Conservation (phyloP, 2,329 filamentous ascomycete genomes). For the Fusarium nanum region DNA sequence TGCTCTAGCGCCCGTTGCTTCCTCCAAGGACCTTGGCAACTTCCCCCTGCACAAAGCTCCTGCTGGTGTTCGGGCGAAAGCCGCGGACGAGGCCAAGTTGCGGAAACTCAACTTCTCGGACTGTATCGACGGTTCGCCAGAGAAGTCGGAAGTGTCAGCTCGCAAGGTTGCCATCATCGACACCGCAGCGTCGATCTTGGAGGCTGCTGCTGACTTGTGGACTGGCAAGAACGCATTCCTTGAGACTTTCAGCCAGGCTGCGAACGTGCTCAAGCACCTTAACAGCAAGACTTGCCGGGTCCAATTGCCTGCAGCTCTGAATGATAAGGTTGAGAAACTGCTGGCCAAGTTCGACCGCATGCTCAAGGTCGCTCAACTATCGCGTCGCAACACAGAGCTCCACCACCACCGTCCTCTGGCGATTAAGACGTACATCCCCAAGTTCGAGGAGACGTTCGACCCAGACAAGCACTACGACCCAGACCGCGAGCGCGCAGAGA, state of each 20-base stretch:
- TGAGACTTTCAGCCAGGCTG: conserved; percentile 79
- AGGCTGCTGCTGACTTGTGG: conserved; percentile 79
- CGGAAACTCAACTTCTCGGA: conserved; percentile 71
- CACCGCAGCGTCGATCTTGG: conserved; percentile 73
- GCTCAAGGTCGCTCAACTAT: conserved; percentile 70
- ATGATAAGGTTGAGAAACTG: conserved; percentile 56
- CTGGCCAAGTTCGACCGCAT: conserved; percentile 62
- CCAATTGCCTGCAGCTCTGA: conserved; percentile 61
- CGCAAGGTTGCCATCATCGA: conserved; percentile 70
- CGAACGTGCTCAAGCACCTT: conserved; percentile 70
- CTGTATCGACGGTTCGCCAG: conserved; percentile 56
- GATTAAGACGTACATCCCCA: conserved; percentile 89
- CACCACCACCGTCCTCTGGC: conserved; percentile 90
- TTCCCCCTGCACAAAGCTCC: conserved; percentile 72
- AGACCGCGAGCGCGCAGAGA: conserved; percentile 87
- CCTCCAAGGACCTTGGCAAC: conserved; percentile 59
- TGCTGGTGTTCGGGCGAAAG: conserved; percentile 61
- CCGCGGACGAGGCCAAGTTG: conserved; percentile 54
- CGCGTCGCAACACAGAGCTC: conserved; percentile 83
- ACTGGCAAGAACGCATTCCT: conserved; percentile 76
- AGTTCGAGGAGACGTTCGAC: conserved; percentile 96
- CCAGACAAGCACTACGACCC: conserved; percentile 98
- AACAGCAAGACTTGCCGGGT: conserved; percentile 61
- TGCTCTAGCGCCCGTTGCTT: conserved; percentile 69
- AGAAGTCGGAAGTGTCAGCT: conserved; percentile 49